These are phyloP conservation scores for Pseudocercospora macadamiae DNA, from an alignment of 2,329 filamentous ascomycete species.

Conservation along the genomic window DNA sequence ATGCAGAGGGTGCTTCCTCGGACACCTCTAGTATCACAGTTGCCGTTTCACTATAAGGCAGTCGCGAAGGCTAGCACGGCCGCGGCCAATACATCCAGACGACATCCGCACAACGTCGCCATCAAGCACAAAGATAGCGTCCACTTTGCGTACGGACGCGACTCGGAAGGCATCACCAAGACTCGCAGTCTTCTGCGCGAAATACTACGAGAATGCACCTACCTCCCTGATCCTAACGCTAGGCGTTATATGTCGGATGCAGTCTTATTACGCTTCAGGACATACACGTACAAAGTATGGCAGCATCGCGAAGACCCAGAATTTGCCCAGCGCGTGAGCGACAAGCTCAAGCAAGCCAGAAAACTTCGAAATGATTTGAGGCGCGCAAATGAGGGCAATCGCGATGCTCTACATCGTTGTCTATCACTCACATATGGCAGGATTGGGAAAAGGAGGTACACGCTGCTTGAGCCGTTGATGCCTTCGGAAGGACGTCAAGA, in stretches of 20 bases:
- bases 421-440: conserved; percentile 62
- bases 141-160: conserved; percentile 7
- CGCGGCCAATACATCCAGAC: not conserved
- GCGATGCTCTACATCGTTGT: conserved; percentile 54
- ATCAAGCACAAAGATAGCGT: conserved; percentile 1
- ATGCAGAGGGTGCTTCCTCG: too few relatives aligned
- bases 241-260: conserved; percentile 54
- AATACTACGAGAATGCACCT: conserved; percentile 61
- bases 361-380: conserved; percentile 50
- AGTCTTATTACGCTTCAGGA: conserved; percentile 53
- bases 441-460: conserved; percentile 54
- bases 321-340: conserved; percentile 17
- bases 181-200: conserved; percentile 56
- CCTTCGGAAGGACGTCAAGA: conserved; percentile 5
- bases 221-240: conserved; percentile 62
- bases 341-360: conserved; percentile 39
- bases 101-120: not conserved
- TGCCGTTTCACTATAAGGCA: too few relatives aligned
- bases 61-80: not conserved
- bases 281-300: conserved; percentile 23
- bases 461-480: conserved; percentile 44
- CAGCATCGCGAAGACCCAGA: conserved; percentile 22
- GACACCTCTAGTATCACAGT: too few relatives aligned
- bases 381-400: conserved; percentile 61
- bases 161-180: conserved; percentile 19